Base-by-base conservation (phyloP, 2,329 filamentous ascomycete genomes). In the Lecanicillium sp. region DNA sequence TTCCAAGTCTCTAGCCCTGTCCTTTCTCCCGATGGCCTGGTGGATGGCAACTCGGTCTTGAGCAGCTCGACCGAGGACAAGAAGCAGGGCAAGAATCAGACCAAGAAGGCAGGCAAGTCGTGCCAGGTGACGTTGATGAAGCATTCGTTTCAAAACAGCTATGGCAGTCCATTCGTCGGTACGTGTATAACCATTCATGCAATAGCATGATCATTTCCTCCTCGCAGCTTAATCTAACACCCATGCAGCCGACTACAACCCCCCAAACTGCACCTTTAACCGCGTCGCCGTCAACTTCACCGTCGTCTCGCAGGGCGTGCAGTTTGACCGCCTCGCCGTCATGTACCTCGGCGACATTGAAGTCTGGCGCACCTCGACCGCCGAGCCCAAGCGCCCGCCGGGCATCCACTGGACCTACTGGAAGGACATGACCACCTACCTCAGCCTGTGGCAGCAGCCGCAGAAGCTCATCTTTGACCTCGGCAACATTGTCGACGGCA, bases 401-500 rank as follows among this genome's bases (percentile, higher is more conserved):
- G 86, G 85, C 6, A 88, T 92, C 45, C 64, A 72, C 32, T 90
- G 84, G 83, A 79, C 74, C 1, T 87, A 86, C 53, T 65, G 80
- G 39, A 92, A 90, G 58, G 85, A 94, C 54, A 79, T 88, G 76
- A 84, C 81, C 2, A 69, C 74, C 38, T 89, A 80, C 54, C 62
- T 81, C 13, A 68, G 74, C 4, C 63, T 92, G 11, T 88, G 86
- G 75, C 77, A 73, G 45, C 49, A 69, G 34, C 70, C 74, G 1
- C 84, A 89, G 54, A 88, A 74, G 47, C 52, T 92, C 40, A 87
- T 90, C 32, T 89, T 94, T 50, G 85, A 92, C 51, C 69, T 90
- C 3, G 84, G 75, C 43, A 92, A 88, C 50, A 58, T 87, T 9
- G 68, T 92, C 35, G 51, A 84, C 48, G 68, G 74, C 45, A 74